Evolutionary conservation across 345 rosid species (phyloP), one percentile per base, ranked within the genome.

Genomic region (Cochlearia excelsa): DNA sequence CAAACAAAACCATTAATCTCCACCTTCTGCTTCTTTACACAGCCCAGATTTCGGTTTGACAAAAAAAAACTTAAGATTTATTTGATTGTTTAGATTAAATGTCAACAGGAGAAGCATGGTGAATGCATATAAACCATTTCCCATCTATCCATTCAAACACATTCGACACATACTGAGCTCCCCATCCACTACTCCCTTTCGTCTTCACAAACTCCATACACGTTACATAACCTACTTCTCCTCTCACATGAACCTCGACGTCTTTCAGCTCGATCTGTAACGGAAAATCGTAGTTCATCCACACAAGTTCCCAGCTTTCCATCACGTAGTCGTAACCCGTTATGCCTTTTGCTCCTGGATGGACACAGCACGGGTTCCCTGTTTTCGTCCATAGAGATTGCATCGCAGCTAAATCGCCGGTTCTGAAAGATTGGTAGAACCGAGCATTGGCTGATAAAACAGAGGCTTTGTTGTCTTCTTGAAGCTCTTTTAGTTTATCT

Each of bases 271-370:
- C 88, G 1, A 93, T 89, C 45, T 82, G 79, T 26, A 87, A 71
- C 0, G 97, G 99, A 63, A 87, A 89, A 48, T 89, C 92, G 31
- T 85, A 90, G 74, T 89, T 81, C 84, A 79, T 80, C 99, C 94
- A 82, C 31, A 93, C 95, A 70, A 82, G 66, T 51, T 86, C 96
- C 97, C 97, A 89, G 75, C 99, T 93, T 60, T 89, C 97, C 77
- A 92, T 80, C 29, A 92, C 89, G 9, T 74, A 67, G 28, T 86
- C 95, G 31, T 93, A 84, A 27, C 97, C 92, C 0, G 76, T 72
- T 57, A 93, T 82, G 26, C 91, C 97, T 75, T 82, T 77, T 0
- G 86, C 86, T 10, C 95, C 94, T 0, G 99, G 99, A 62, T 93
- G 95, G 55, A 87, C 91, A 41, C 95, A 89, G 57, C 95, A 87